Percentiles rank a stretch among this genome's conserved stretches.
These are phyloP conservation scores for Zasmidium citrigriseum DNA, from an alignment of 2,329 filamentous ascomycete genomes.

Conservation along the genomic window DNA sequence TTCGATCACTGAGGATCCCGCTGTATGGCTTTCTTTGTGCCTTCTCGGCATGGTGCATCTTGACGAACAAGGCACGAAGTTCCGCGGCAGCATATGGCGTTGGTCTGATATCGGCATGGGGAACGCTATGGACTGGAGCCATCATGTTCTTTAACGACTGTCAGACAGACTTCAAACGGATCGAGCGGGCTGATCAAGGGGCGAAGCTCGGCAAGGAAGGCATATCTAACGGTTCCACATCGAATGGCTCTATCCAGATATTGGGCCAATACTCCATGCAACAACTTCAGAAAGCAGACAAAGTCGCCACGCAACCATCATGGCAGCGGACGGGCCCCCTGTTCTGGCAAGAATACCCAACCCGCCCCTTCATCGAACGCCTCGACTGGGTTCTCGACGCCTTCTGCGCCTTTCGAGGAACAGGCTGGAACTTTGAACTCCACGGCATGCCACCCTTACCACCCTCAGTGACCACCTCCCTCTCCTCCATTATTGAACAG, in stretches of 20 bases:
- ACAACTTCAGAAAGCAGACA: not conserved
- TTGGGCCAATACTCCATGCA: not conserved
- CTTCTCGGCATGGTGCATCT: constrained; percentile 47
- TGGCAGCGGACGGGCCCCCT: constrained; percentile 29
- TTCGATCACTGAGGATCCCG: constrained; percentile 45
- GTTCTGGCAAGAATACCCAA: constrained; percentile 57
- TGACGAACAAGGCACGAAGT: constrained; percentile 48
- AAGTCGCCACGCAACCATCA: constrained; percentile 5
- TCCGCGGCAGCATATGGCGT: constrained; percentile 57
- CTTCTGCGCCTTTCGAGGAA: constrained; percentile 59
- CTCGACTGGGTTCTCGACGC: constrained; percentile 61
- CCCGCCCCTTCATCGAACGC: constrained; percentile 49
- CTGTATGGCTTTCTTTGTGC: constrained; percentile 47
- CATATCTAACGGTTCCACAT: constrained; percentile 3
- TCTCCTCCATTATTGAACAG: constrained; percentile 29
- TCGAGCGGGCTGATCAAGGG: constrained; percentile 46
- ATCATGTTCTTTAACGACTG: constrained; percentile 59
- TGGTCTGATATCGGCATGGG: constrained; percentile 57
- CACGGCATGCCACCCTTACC: constrained; percentile 50
- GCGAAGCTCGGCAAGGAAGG: not conserved
- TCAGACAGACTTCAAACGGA: constrained; percentile 56
- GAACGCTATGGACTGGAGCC: constrained; percentile 53
- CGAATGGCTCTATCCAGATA: constrained; percentile 1
- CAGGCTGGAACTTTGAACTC: constrained; percentile 62
- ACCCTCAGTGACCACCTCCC: constrained; percentile 40